Evolutionary conservation across 306 rosid species (phyloP).

Genomic region (Lagenaria siceraria): DNA sequence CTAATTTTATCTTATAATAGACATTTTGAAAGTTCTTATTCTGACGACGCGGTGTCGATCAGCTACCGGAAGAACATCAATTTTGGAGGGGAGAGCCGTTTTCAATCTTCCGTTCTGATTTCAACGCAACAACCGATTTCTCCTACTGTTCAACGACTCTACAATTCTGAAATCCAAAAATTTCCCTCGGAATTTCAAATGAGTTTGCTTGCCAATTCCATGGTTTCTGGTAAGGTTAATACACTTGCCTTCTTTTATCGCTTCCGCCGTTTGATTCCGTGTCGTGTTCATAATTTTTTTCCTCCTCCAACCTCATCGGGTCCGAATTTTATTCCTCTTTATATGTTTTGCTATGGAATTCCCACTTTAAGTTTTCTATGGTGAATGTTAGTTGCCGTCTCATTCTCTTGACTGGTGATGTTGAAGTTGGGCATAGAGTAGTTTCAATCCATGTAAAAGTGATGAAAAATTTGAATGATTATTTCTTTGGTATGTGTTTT

Average conservation of each 20-base stretch:
- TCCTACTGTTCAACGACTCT: not conserved
- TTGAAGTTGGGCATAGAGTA: not conserved
- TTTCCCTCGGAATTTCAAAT: not conserved
- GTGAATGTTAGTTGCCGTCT: not conserved
- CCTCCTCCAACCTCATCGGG: not conserved
- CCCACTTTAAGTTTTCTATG: not conserved
- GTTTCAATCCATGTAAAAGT: not conserved
- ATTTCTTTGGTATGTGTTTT: not conserved
- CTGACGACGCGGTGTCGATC: constrained; percentile 1
- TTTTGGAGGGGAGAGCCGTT: not conserved
- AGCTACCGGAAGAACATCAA: not conserved
- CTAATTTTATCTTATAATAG: not conserved
- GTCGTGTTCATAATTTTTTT: not conserved
- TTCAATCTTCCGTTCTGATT: not conserved
- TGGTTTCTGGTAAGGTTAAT: not conserved
- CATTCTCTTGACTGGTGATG: not conserved
- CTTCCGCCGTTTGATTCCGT: not conserved
- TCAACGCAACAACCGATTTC: not conserved
- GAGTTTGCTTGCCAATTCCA: not conserved
- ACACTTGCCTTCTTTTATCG: not conserved
- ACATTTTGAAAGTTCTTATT: not conserved
- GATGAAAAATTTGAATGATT: not conserved
- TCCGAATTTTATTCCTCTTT: not conserved
- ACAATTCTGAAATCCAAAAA: not conserved
- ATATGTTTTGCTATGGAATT: not conserved